Evolutionary conservation across 2,329 filamentous ascomycete species (phyloP), one percentile per base, ranked within the genome.

Genomic region (Cryphonectria parasitica): DNA sequence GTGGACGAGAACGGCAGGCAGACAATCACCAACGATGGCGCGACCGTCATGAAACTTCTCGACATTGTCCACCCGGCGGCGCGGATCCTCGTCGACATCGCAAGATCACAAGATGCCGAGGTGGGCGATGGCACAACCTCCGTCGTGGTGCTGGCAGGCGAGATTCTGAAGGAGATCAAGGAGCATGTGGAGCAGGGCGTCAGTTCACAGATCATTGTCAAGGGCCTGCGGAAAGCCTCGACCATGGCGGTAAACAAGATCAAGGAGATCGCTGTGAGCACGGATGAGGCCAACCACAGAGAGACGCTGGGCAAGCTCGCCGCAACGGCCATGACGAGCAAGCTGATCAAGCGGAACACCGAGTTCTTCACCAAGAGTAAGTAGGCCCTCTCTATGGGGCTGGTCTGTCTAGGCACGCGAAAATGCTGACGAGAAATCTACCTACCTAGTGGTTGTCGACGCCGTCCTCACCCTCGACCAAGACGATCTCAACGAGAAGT

Each of bases 31-130:
- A 99, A 99, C 83, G 96, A 99, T 85, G 96, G 96, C 79, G 96
- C 96, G 64, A 99, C 96, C 66, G 96, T 98, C 73, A 99, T 99
- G 96, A 98, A 98, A 93, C 92, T 99, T 69, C 92, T 99, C 80
- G 96, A 99, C 81, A 98, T 99, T 78, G 93, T 99, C 73, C 96
- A 99, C 85, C 96, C 96, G 76, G 96, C 96, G 76, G 96, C 96
- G 77, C 91, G 95, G 82, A 96, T 99, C 81, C 92, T 99, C 78
- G 97, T 96, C 82, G 96, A 99, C 81, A 99, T 99, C 79, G 95
- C 96, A 74, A 91, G 96, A 83, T 98, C 95, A 80, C 96, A 99
- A 91, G 96, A 99, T 82, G 96, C 96, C 76, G 96, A 99, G 86
- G 96, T 99, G 71, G 96, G 96, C 77, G 96, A 99, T 80, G 96